Percentiles rank a stretch among this genome's conserved stretches.
Conservation (phyloP, 2,329 filamentous ascomycete species). For the Calonectria montana region DNA sequence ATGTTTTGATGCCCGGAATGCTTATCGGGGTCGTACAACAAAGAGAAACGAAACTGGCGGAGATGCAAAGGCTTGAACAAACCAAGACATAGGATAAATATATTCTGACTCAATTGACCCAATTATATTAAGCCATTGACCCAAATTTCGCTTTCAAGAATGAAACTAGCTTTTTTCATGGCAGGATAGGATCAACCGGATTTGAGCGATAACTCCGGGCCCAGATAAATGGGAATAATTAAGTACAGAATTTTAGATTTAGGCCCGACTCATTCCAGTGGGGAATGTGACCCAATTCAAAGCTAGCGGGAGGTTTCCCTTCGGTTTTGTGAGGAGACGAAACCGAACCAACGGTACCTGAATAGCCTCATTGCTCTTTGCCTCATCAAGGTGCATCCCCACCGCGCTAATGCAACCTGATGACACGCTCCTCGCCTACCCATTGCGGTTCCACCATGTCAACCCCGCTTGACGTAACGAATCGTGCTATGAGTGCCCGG, state of each 20-base stretch:
- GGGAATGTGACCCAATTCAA: not conserved
- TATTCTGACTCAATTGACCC: not conserved
- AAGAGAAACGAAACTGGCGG: not conserved
- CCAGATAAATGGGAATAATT: not conserved
- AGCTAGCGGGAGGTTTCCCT: too few relatives aligned
- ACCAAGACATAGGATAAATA: not conserved
- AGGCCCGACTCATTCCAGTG: not conserved
- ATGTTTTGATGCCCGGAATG: too few relatives aligned
- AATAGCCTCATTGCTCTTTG: not conserved
- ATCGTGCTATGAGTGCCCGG: not conserved
- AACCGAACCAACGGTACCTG: not conserved
- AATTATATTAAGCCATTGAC: not conserved
- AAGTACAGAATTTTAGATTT: too few relatives aligned
- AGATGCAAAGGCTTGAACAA: not conserved
- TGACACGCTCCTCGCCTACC: not conserved
- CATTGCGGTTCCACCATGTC: not conserved
- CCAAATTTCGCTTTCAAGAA: not conserved
- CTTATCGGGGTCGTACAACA: not conserved
- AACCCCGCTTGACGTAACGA: not conserved
- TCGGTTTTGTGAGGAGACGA: too few relatives aligned
- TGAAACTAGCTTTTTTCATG: not conserved
- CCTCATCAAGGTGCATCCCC: not conserved
- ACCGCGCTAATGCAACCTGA: constrained; percentile 1
- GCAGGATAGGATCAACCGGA: too few relatives aligned
- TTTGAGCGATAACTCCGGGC: not conserved